These are phyloP conservation scores for Zymoseptoria passerinii DNA, from an alignment of 2,329 filamentous ascomycete genomes.

Conservation along the genomic window DNA sequence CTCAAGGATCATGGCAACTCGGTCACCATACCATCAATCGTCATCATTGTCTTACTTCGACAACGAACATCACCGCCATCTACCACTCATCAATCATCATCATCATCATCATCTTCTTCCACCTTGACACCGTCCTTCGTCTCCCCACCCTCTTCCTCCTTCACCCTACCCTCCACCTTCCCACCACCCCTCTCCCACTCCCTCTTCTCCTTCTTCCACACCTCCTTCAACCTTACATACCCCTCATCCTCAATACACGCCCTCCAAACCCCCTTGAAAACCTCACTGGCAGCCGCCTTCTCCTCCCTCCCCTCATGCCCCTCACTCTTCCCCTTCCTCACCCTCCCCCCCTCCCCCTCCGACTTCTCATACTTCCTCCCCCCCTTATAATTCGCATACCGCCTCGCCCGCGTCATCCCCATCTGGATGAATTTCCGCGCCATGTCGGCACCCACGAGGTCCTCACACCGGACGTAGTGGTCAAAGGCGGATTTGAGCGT, in stretches of 20 bases:
- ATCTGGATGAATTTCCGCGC: conserved; percentile 56
- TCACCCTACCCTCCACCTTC: conserved; percentile 7
- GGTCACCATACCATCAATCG: neutral
- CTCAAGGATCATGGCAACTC: neutral
- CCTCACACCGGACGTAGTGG: conserved; percentile 42
- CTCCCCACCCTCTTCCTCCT: conserved; percentile 1
- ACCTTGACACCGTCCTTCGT: neutral
- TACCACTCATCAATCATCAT: conserved; percentile 1
- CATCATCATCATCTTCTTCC: conserved; percentile 7
- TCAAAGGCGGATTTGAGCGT: conserved; percentile 46
- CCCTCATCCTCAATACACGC: conserved; percentile 37
- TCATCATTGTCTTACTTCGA: conserved; percentile 8
- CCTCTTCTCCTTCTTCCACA: conserved; percentile 42
- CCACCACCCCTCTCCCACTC: conserved; percentile 29
- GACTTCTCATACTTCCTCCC: conserved; percentile 47
- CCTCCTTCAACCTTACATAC: conserved; percentile 39
- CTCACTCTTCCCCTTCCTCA: conserved; percentile 37
- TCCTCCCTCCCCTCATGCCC: conserved; percentile 41
- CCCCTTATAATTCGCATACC: conserved; percentile 27
- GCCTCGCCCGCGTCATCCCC: conserved; percentile 52
- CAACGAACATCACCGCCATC: neutral
- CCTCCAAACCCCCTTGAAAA: conserved; percentile 46
- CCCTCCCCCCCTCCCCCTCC: conserved; percentile 26
- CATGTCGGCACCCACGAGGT: conserved; percentile 61
- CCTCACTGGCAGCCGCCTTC: conserved; percentile 42